phyloP scores from a whole-genome alignment of 2,329 filamentous ascomycete genomes.

The Apiospora phragmitis region DNA sequence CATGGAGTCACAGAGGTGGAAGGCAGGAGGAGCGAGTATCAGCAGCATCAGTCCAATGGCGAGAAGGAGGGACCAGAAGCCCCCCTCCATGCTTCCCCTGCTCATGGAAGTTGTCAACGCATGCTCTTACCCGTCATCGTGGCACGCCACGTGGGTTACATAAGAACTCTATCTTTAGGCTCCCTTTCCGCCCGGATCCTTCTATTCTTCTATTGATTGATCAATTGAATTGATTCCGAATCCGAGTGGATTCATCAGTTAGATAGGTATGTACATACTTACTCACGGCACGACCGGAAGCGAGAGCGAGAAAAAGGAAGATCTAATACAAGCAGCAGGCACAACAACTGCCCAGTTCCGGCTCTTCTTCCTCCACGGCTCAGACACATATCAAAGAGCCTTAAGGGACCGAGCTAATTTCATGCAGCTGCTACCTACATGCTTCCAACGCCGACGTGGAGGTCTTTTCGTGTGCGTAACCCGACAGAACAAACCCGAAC shows the following conservation, averaged over 20 bases:
- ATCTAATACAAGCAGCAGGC: not conserved
- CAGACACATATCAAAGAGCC: not conserved
- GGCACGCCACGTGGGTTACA: constrained; percentile 3
- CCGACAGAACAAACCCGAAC: not conserved
- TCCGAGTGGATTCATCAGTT: not conserved
- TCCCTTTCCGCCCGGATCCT: not conserved
- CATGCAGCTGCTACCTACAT: not conserved
- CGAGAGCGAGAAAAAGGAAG: not conserved
- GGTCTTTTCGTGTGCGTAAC: not conserved
- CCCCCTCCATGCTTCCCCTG: no score
- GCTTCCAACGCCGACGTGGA: not conserved
- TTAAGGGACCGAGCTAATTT: not conserved
- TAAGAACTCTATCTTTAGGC: constrained; percentile 8
- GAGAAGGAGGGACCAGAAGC: no score
- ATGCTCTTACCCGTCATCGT: not conserved
- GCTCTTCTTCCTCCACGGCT: not conserved
- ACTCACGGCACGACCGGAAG: not conserved
- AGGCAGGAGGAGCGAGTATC: not conserved
- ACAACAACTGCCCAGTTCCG: not conserved
- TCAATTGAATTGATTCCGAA: not conserved
- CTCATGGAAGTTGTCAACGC: no score
- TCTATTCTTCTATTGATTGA: not conserved
- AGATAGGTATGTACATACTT: not conserved
- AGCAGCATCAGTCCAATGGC: no score
- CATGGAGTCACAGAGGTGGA: not conserved